phyloP scores from a whole-genome alignment of 345 rosid species.

The Carallia brachiata region DNA sequence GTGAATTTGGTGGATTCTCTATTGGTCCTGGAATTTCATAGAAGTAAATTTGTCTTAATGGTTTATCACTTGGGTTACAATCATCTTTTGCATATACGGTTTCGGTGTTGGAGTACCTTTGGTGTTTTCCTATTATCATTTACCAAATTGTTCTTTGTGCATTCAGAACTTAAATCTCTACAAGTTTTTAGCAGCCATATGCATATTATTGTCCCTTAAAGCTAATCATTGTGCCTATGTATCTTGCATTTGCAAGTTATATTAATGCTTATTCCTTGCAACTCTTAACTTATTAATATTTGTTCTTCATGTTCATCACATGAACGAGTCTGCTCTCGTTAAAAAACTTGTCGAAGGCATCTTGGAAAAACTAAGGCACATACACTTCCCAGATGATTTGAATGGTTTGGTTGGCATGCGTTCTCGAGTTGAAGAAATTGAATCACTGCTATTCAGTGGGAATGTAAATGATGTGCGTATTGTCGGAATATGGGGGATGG shows the following conservation, averaged over 20 bases:
- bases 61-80: too few species aligned
- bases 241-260: not conserved
- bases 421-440: not conserved
- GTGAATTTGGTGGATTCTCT: too few species aligned
- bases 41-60: too few species aligned
- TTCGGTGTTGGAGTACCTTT: too few species aligned
- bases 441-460: not conserved
- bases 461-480: not conserved
- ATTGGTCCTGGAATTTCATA: too few species aligned
- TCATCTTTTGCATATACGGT: too few species aligned
- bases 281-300: not conserved
- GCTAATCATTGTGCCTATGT: too few species aligned
- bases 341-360: not conserved
- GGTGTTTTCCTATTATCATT: too few species aligned
- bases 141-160: too few species aligned
- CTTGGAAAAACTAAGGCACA: not conserved
- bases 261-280: not conserved
- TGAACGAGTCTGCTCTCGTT: constrained; percentile 7
- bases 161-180: too few species aligned
- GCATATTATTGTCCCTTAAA: too few species aligned
- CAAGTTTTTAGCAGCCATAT: too few species aligned
- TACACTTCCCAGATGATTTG: not conserved
- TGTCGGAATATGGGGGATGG: constrained; percentile 24
- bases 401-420: constrained; percentile 11
- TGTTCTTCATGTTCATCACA: not conserved